Conservation (phyloP, 2,329 filamentous ascomycete species). For the Hysterium pulicare region DNA sequence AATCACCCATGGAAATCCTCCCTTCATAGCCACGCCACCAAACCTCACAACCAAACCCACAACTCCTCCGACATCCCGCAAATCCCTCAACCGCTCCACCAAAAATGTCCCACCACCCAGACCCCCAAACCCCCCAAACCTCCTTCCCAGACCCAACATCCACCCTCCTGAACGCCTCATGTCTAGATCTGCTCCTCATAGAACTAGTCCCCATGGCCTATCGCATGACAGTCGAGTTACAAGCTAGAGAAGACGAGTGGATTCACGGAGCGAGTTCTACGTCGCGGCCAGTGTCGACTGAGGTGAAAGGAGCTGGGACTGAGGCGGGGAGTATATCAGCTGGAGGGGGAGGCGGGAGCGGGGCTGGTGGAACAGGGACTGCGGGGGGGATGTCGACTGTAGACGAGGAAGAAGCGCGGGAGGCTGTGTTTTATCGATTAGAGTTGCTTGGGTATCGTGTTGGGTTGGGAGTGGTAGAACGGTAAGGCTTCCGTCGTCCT, state of each 20-base stretch:
- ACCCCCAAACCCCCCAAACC: slow-evolving; percentile 52
- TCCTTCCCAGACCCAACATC: slow-evolving; percentile 69
- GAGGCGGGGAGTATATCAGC: slow-evolving; percentile 2
- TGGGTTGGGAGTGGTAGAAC: slow-evolving; percentile 85
- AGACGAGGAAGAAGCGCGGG: slow-evolving; percentile 77
- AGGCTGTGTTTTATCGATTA: slow-evolving; percentile 79
- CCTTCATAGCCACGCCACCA: not conserved
- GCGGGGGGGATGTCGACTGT: slow-evolving; percentile 29
- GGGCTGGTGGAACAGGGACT: slow-evolving; percentile 18
- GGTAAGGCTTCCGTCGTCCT: slow-evolving; percentile 52
- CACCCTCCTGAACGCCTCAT: slow-evolving; percentile 76
- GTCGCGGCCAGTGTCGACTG: slow-evolving; percentile 5
- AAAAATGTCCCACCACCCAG: slow-evolving; percentile 1
- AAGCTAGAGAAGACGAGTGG: slow-evolving; percentile 47
- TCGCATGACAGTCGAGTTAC: slow-evolving; percentile 73
- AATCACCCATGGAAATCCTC: not conserved
- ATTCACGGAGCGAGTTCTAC: slow-evolving; percentile 14
- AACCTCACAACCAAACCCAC: not conserved
- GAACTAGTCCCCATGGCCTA: slow-evolving; percentile 94
- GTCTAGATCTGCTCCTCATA: slow-evolving; percentile 91
- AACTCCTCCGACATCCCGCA: not conserved
- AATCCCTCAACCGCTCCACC: not conserved
- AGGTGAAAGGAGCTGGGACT: slow-evolving; percentile 4
- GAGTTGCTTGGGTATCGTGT: slow-evolving; percentile 88
- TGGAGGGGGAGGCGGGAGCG: slow-evolving; percentile 12